phyloP scores from a whole-genome alignment of 169 alveolate species.

The Eimeria zaria region DNA sequence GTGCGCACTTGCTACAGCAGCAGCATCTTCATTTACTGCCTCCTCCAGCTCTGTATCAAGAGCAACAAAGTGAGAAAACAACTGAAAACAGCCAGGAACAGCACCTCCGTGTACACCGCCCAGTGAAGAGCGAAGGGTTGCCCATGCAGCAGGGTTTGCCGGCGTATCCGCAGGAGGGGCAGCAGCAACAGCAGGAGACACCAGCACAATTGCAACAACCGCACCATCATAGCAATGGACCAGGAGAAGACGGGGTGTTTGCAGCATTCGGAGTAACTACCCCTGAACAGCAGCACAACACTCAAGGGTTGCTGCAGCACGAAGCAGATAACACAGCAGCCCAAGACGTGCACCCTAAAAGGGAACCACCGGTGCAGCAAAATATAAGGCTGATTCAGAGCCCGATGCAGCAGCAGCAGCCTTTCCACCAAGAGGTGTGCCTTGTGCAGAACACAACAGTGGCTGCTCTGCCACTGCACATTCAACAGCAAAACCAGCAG shows the following conservation, averaged over 20 bases:
- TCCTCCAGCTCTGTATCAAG: not conserved
- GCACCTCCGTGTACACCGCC: not conserved
- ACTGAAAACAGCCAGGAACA: not conserved
- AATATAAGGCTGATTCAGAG: not conserved
- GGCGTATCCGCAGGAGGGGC: not conserved
- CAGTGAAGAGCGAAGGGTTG: not conserved
- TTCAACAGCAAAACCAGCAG: conserved; percentile 1
- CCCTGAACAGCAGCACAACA: not conserved
- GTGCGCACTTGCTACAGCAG: conserved; percentile 35
- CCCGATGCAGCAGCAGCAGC: conserved; percentile 6
- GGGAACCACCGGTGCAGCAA: not conserved
- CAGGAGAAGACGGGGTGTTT: not conserved
- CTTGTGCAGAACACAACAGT: not conserved
- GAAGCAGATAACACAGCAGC: not conserved
- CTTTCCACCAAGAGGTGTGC: not conserved
- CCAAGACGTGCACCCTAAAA: not conserved
- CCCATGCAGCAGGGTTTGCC: not conserved
- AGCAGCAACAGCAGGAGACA: not conserved
- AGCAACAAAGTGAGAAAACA: not conserved
- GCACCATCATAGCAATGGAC: not conserved
- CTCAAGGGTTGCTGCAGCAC: not conserved
- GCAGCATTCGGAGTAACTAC: not conserved
- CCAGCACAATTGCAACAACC: not conserved
- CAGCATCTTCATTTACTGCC: conserved; percentile 7
- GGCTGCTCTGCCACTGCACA: not conserved